Percentiles rank a stretch among this genome's conserved stretches.
These are phyloP conservation scores for Sclerotinia minor DNA, from an alignment of 2,329 filamentous ascomycete genomes.

Conservation along the genomic window DNA sequence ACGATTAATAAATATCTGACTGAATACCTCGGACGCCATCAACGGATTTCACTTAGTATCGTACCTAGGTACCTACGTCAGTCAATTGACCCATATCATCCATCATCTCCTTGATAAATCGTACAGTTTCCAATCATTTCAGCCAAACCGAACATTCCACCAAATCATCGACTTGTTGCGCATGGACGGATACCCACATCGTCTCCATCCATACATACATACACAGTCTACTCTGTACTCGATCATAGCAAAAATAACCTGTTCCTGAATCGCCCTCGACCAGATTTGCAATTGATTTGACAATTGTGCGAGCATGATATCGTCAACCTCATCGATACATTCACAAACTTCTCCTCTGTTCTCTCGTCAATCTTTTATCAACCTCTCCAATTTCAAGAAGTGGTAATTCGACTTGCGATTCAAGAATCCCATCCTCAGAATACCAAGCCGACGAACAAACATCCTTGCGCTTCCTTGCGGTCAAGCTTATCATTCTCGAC, in stretches of 20 bases:
- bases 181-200: slow-evolving; percentile 18
- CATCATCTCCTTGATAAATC: neutral
- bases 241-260: neutral
- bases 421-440: neutral
- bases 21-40: neutral
- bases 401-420: neutral
- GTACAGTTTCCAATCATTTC: neutral
- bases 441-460: neutral
- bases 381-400: neutral
- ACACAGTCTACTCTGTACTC: slow-evolving; percentile 3
- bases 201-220: slow-evolving; percentile 8
- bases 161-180: slow-evolving; percentile 1
- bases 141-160: neutral
- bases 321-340: slow-evolving; percentile 26
- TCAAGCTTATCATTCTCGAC: neutral
- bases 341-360: slow-evolving; percentile 22
- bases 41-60: neutral
- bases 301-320: slow-evolving; percentile 32
- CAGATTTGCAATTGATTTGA: slow-evolving; percentile 26
- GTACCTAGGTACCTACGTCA: too few species aligned
- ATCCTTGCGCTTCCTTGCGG: neutral
- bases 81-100: too few species aligned
- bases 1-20: neutral
- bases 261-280: neutral
- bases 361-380: neutral